A percentile compares a stretch with the other conserved stretches of the same genome.
Evolutionary conservation across 1,284 basidiomycete genomes (phyloP).

Genomic region (Cystobasidium pallidum): DNA sequence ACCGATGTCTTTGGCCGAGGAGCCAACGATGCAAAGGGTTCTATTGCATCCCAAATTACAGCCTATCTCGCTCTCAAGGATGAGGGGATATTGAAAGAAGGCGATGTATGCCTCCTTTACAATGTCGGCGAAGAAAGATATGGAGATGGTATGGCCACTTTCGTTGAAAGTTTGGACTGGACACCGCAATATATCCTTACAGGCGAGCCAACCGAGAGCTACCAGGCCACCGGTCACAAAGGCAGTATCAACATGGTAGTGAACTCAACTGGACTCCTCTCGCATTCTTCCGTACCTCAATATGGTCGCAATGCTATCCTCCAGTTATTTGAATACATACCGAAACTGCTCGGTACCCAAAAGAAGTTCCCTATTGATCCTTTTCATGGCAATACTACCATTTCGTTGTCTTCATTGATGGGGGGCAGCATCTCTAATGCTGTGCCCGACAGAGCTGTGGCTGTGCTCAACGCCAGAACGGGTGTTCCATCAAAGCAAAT

Average conservation of each 20-base stretch:
- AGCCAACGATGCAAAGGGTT: constrained; percentile 34
- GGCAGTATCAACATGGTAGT: constrained; percentile 40
- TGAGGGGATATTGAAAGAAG: constrained; percentile 31
- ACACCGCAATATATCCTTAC: constrained; percentile 31
- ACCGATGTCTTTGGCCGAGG: constrained; percentile 33
- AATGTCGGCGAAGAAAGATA: constrained; percentile 34
- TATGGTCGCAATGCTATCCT: constrained; percentile 34
- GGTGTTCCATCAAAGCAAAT: constrained; percentile 29
- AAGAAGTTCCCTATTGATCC: constrained; percentile 31
- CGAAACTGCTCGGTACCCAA: constrained; percentile 19
- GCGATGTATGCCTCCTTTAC: constrained; percentile 39
- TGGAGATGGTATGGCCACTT: constrained; percentile 35
- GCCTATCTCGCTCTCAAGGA: constrained; percentile 26
- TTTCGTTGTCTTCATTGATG: constrained; percentile 22
- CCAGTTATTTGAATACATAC: constrained; percentile 31
- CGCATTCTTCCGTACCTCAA: constrained; percentile 35
- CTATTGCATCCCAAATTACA: constrained; percentile 22
- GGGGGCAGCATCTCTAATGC: constrained; percentile 24
- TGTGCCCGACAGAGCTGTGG: constrained; percentile 26
- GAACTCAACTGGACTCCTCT: constrained; percentile 22
- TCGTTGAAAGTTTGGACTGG: constrained; percentile 35
- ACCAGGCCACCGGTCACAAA: constrained; percentile 31
- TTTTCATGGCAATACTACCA: constrained; percentile 32
- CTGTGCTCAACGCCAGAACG: constrained; percentile 17
- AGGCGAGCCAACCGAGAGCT: constrained; percentile 32